A percentile compares a stretch with the other conserved stretches of the same genome.
Evolutionary conservation across 768 basidiomycete genomes (phyloP).

Genomic region (Mycena vitilis): DNA sequence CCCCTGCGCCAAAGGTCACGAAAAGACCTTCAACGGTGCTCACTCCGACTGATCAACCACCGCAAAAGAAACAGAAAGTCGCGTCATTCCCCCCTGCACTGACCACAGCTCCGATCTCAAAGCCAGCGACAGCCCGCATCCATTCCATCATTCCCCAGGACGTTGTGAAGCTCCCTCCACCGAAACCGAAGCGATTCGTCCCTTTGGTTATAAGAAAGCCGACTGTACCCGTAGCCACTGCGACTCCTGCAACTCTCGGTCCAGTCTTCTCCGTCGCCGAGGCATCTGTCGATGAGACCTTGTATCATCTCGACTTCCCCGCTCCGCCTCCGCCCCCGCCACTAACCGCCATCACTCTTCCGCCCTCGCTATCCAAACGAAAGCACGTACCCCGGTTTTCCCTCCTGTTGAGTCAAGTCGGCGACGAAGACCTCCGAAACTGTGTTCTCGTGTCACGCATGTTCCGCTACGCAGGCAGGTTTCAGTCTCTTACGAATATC

Average conservation of each 20-base stretch:
- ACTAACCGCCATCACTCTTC: constrained; percentile 60
- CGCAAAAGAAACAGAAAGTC: constrained; percentile 28
- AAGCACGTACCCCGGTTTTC: constrained; percentile 66
- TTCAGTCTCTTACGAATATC: constrained; percentile 19
- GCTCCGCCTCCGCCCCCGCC: constrained; percentile 25
- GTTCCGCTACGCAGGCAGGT: constrained; percentile 72
- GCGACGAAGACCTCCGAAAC: constrained; percentile 53
- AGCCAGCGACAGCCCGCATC: background rate
- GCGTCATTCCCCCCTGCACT: constrained; percentile 3
- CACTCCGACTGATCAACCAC: constrained; percentile 46
- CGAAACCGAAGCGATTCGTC: constrained; percentile 43
- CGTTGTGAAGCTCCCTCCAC: background rate
- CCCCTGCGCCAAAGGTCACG: constrained; percentile 55
- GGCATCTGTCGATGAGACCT: background rate
- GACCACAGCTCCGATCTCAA: constrained; percentile 10
- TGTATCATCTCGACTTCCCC: constrained; percentile 52
- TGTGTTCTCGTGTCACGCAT: constrained; percentile 69
- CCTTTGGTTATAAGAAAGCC: constrained; percentile 44
- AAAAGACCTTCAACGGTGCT: constrained; percentile 73
- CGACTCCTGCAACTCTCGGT: background rate
- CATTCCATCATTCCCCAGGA: constrained; percentile 1
- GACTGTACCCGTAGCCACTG: constrained; percentile 4
- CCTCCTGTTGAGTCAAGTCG: constrained; percentile 63
- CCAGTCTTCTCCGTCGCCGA: constrained; percentile 3
- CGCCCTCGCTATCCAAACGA: constrained; percentile 69